These are phyloP conservation scores for Saturnispora serradocipensis DNA, from an alignment of 805 yeast genomes.

Conservation along the genomic window DNA sequence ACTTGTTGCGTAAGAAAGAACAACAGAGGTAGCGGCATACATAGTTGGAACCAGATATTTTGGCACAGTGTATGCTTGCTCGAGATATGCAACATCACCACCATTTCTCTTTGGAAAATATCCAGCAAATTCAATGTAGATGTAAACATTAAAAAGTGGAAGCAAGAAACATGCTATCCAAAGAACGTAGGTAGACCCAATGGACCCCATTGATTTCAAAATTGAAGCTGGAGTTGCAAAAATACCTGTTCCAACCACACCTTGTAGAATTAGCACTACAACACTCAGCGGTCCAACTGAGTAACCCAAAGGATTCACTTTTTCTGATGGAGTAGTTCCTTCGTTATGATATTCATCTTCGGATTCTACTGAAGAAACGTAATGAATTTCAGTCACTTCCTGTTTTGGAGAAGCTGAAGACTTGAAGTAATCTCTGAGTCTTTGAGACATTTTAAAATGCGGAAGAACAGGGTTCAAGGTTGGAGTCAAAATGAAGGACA, in stretches of 20 bases:
- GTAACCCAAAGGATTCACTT: slow-evolving; percentile 24
- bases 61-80: slow-evolving; percentile 61
- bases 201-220: slow-evolving; percentile 35
- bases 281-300: slow-evolving; percentile 36
- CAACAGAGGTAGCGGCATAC: slow-evolving; percentile 63
- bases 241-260: slow-evolving; percentile 71
- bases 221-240: slow-evolving; percentile 62
- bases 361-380: background rate
- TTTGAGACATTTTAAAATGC: background rate
- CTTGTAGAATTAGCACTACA: slow-evolving; percentile 54
- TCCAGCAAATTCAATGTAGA: slow-evolving; percentile 34
- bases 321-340: slow-evolving; percentile 32
- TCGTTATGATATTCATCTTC: slow-evolving; percentile 16
- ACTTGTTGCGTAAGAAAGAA: slow-evolving; percentile 82
- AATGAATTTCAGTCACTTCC: background rate
- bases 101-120: slow-evolving; percentile 55
- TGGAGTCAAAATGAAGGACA: background rate
- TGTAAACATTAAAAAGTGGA: slow-evolving; percentile 29
- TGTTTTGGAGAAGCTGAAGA: background rate
- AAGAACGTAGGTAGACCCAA: slow-evolving; percentile 35
- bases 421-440: background rate
- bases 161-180: slow-evolving; percentile 35
- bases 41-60: slow-evolving; percentile 54
- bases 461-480: background rate
- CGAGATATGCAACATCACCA: slow-evolving; percentile 78